Evolutionary conservation across 495 filamentous ascomycete species (phyloP), one percentile per base, ranked within the genome.

Genomic region (Penicillium riverlandense): DNA sequence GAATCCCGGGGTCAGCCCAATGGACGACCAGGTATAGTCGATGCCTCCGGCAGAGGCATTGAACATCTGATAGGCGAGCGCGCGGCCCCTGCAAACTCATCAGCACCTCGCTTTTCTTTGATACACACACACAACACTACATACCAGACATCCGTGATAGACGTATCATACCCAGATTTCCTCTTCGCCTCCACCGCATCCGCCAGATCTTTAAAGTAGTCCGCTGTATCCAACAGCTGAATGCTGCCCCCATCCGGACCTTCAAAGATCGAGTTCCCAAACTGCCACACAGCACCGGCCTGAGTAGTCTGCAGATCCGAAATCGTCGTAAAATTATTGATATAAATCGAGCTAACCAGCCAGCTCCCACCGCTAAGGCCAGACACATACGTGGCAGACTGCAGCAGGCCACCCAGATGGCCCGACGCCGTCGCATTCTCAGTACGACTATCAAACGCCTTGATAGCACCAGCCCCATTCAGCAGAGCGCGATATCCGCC

Each of bases 291-390:
- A 11, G 66, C 68, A 10, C 75, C 77, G 29, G 38, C 37, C 14
- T 53, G 31, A 39, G 40, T 13, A 1, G 71, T 53, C 51, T 71
- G 67, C 45, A 94, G 75, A 33, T 59, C 59, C 29, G 77, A 58
- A 35, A 96, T 75, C 11, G 79, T 83, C 29, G 83, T 85, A 68
- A 90, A 97, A 65, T 96, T 97, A 69, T 96, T 97, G 47, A 83
- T 71, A 54, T 80, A 92, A 12, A 97, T 76, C 28, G 84, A 89
- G 7, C 86, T 86, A 9, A 96, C 78, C 9, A 96, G 66, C 91
- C 91, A 97, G 10, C 82, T 78, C 41, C 91, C 92, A 29, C 91
- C 91, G 11, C 85, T 90, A 13, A 96, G 71, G 30, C 88, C 91
- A 12, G 88, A 72, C 11, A 96, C 48, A 59, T 97, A 97, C 0